Evolutionary conservation across 1,284 basidiomycete species (phyloP), one percentile per base, ranked within the genome.

Genomic region (Neonothopanus nambi): DNA sequence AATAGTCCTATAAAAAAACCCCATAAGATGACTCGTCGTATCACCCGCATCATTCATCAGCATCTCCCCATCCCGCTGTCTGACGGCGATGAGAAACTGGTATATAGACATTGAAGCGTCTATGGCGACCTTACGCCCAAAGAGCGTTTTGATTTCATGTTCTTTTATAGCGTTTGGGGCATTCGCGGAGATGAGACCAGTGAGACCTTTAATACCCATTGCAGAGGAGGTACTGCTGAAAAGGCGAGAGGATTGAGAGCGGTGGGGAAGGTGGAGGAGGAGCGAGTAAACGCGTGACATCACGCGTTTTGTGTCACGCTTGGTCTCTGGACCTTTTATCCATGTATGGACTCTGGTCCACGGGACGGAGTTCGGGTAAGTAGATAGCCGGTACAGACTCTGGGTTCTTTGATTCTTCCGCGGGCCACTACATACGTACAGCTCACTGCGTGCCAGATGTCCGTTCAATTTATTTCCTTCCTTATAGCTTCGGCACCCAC

Each of bases 91-190:
- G 58, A 99, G 85, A 73, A 99, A 99, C 67, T 98, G 95, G 75
- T 92, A 93, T 52, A 91, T 91, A 3, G 88, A 87, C 93, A 95
- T 96, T 56, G 93, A 96, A 66, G 96, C 96, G 78, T 99, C 96
- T 62, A 99, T 95, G 55, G 96, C 96, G 59, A 99, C 95, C 76
- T 98, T 98, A 63, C 96, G 87, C 1, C 97, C 97, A 65, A 98
- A 98, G 39, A 98, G 84, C 5, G 93, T 94, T 75, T 98, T 98
- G 61, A 98, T 98, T 44, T 98, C 94, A 67, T 95, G 90, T 62
- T 97, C 93, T 74, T 86, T 85, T 68, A 98, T 94, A 4, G 91
- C 78, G 48, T 79, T 82, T 0, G 96, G 96, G 3, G 96, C 93
- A 71, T 97, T 86, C 66, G 97, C 91, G 13, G 83, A 85, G 56